Base-by-base conservation (phyloP, 305 asterid genomes). In the Fraxinus greggii region DNA sequence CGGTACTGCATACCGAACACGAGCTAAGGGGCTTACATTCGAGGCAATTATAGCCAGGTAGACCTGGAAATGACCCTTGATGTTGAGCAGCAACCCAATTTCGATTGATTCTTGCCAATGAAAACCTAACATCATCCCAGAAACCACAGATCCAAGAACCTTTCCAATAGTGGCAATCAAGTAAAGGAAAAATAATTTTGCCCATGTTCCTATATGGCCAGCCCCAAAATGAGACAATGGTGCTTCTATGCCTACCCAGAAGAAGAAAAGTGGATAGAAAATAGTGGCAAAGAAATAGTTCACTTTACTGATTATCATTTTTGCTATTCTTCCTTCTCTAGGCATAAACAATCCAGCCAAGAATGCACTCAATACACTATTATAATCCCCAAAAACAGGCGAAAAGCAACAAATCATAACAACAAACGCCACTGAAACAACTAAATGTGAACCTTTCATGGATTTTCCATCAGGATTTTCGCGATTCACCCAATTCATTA, bases 391-490 rank as follows among this genome's bases (percentile, higher is more conserved):
- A 0, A 83, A 76, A 21, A 89, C 5, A 1, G 97, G 93, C 10
- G 97, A 86, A 35, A 92, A 89, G 3, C 97, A 84, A 77, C 95
- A 92, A 2, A 94, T 82, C 59, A 89, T 56, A 13, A 92, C 93
- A 13, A 93, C 90, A 17, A 85, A 91, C 0, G 98, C 98, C 35
- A 94, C 89, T 0, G 97, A 88, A 0, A 94, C 88, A 17, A 94
- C 90, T 24, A 94, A 75, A 72, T 95, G 98, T 13, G 98, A 93
- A 17, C 98, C 97, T 78, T 91, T 95, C 94, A 95, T 92, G 1
- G 98, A 94, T 82, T 93, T 95, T 73, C 98, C 99, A 77, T 92
- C 98, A 0, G 98, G 98, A 75, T 95, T 95, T 82, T 92, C 97
- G 1, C 92, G 86, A 83, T 94, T 94, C 56, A 95, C 97, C 99